phyloP scores from a whole-genome alignment of 1,284 basidiomycete genomes.

The Taiwanofungus camphoratus region DNA sequence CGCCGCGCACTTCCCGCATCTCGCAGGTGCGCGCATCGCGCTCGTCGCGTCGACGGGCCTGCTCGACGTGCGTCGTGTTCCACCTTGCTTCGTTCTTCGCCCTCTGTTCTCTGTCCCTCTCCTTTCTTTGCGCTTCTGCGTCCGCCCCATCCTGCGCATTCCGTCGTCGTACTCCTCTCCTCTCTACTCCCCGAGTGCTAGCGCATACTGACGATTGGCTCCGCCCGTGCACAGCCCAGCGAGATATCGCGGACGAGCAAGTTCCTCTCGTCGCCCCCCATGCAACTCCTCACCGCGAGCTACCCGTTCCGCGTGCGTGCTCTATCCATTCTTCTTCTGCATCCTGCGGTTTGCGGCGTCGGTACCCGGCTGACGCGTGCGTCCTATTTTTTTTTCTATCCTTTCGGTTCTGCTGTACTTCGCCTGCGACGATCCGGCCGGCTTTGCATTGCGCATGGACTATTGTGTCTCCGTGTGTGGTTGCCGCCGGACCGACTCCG shows the following conservation, averaged over 20 bases:
- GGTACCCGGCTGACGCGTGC: too few relatives aligned
- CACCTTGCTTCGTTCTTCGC: slow-evolving; percentile 1
- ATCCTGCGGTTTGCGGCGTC: neutral
- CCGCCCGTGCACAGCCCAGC: slow-evolving; percentile 34
- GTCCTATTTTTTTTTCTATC: too few relatives aligned
- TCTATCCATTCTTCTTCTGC: neutral
- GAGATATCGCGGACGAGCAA: slow-evolving; percentile 67
- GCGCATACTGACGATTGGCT: neutral
- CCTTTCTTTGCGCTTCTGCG: too few relatives aligned
- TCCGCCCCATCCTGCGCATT: too few relatives aligned
- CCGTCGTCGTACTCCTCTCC: too few relatives aligned
- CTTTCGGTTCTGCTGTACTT: too few relatives aligned
- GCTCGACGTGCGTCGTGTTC: slow-evolving; percentile 42
- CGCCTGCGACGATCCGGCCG: too few relatives aligned
- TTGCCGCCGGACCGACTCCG: too few relatives aligned
- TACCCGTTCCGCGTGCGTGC: slow-evolving; percentile 48
- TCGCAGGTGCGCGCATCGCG: slow-evolving; percentile 57
- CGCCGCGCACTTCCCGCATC: slow-evolving; percentile 59
- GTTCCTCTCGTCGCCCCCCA: slow-evolving; percentile 65
- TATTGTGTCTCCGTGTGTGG: too few relatives aligned
- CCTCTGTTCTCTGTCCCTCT: too few relatives aligned
- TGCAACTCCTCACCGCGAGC: slow-evolving; percentile 58
- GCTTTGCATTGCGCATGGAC: too few relatives aligned
- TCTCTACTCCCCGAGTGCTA: too few relatives aligned
- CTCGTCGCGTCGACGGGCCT: slow-evolving; percentile 65